A percentile compares a stretch with the other conserved stretches of the same genome.
phyloP scores from a whole-genome alignment of 2,329 filamentous ascomycete species.

The Diplocarpon mali region DNA sequence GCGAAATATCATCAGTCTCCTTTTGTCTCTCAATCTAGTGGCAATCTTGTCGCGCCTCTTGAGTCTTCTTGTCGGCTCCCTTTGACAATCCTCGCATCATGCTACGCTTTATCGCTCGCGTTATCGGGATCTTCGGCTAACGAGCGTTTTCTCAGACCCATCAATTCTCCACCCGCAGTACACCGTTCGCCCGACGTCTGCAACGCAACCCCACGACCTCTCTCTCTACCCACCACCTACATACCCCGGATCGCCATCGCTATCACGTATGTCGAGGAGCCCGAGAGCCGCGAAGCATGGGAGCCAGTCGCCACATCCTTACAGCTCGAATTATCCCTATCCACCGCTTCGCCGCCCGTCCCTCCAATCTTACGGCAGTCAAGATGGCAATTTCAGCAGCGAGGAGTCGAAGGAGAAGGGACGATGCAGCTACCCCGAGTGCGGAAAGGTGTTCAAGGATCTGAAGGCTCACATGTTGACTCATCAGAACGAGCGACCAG shows the following conservation, averaged over 20 bases:
- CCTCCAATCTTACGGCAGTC: conserved; percentile 23
- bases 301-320: conserved; percentile 26
- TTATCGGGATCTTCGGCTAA: conserved; percentile 17
- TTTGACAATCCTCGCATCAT: conserved; percentile 26
- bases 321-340: conserved; percentile 23
- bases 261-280: conserved; percentile 24
- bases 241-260: conserved; percentile 25
- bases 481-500: conserved; percentile 83
- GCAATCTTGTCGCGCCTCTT: conserved; percentile 41
- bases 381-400: conserved; percentile 25
- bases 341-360: conserved; percentile 21
- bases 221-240: conserved; percentile 22
- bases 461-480: conserved; percentile 88
- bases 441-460: conserved; percentile 50
- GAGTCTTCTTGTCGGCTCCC: conserved; percentile 42
- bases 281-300: conserved; percentile 22
- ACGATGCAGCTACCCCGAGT: conserved; percentile 45
- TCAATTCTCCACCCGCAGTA: conserved; percentile 26
- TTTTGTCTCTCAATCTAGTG: conserved; percentile 43
- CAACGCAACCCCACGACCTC: conserved; percentile 17
- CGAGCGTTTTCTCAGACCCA: conserved; percentile 20
- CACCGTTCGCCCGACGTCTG: conserved; percentile 17
- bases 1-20: conserved; percentile 28
- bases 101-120: conserved; percentile 2
- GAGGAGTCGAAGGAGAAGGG: conserved; percentile 26